These are phyloP conservation scores for Coniochaeta hoffmannii DNA, from an alignment of 2,329 filamentous ascomycete genomes.

Conservation along the genomic window DNA sequence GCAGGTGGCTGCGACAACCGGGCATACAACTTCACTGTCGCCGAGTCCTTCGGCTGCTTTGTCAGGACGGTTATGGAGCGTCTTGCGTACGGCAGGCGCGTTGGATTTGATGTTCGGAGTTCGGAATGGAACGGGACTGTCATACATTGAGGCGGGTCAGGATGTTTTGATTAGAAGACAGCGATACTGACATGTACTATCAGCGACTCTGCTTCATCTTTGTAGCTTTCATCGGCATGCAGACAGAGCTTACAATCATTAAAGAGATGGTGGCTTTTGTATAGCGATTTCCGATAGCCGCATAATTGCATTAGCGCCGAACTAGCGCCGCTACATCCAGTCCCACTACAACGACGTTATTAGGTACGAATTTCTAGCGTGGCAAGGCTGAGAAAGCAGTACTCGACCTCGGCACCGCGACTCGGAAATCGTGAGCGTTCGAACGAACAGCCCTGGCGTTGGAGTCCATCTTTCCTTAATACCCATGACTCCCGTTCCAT, in stretches of 20 bases:
- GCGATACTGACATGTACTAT: not conserved
- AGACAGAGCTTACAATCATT: too few species aligned
- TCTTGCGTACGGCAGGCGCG: not conserved
- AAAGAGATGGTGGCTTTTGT: too few species aligned
- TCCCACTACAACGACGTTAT: too few species aligned
- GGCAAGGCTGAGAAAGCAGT: not conserved
- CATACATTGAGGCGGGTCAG: not conserved
- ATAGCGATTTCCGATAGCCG: too few species aligned
- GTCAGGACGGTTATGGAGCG: not conserved
- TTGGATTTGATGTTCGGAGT: not conserved
- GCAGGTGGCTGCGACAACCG: too few species aligned
- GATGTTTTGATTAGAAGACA: not conserved
- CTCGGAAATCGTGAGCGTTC: not conserved
- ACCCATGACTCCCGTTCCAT: conserved; percentile 6
- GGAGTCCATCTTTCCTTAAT: not conserved
- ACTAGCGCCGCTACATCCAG: too few species aligned
- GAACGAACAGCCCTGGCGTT: not conserved
- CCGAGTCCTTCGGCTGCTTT: not conserved
- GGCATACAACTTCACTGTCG: not conserved
- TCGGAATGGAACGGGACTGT: not conserved
- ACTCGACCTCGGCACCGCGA: not conserved
- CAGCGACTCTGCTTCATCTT: not conserved
- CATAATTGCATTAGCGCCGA: too few species aligned
- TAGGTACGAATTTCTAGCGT: not conserved
- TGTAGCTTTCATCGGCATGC: too few species aligned